A percentile compares a stretch with the other conserved stretches of the same genome.
phyloP scores from a whole-genome alignment of 352 stramenopile species.

The Pythium volutum region DNA sequence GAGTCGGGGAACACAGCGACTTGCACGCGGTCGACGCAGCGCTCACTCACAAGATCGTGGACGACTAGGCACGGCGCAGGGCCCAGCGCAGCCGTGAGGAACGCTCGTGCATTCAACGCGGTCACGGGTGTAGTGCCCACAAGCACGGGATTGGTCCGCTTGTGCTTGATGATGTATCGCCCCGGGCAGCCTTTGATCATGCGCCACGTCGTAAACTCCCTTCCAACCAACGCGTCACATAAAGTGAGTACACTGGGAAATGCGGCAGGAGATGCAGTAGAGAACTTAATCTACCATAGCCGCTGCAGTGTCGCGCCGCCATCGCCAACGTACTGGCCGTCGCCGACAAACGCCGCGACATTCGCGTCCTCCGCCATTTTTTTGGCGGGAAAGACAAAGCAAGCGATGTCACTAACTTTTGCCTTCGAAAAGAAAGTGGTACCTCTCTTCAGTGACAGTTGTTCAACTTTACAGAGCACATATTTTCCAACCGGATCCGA shows the following conservation, averaged over 20 bases:
- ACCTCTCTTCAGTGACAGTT: constrained; percentile 6
- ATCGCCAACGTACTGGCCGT: constrained; percentile 52
- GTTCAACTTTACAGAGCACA: not conserved
- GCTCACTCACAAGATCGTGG: constrained; percentile 39
- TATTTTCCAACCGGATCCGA: not conserved
- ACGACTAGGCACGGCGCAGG: constrained; percentile 16
- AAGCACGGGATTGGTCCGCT: constrained; percentile 34
- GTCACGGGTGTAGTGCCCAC: constrained; percentile 34
- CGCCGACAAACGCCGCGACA: constrained; percentile 31
- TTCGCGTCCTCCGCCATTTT: not conserved
- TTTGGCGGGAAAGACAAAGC: not conserved
- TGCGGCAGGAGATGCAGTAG: not conserved
- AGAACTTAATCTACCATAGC: constrained; percentile 35
- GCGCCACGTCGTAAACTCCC: constrained; percentile 61
- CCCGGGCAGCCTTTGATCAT: constrained; percentile 72
- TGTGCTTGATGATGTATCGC: constrained; percentile 62
- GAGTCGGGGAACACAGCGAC: constrained; percentile 53
- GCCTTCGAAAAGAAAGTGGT: not conserved
- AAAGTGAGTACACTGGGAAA: not conserved
- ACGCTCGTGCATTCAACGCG: constrained; percentile 26
- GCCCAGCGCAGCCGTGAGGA: constrained; percentile 30
- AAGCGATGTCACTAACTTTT: constrained; percentile 14
- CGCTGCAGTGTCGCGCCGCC: constrained; percentile 45
- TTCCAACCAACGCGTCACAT: constrained; percentile 6
- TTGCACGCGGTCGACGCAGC: constrained; percentile 44